Conservation (phyloP, 192 early-diverging fungal genomes). For the Rhizophagus prolifer region DNA sequence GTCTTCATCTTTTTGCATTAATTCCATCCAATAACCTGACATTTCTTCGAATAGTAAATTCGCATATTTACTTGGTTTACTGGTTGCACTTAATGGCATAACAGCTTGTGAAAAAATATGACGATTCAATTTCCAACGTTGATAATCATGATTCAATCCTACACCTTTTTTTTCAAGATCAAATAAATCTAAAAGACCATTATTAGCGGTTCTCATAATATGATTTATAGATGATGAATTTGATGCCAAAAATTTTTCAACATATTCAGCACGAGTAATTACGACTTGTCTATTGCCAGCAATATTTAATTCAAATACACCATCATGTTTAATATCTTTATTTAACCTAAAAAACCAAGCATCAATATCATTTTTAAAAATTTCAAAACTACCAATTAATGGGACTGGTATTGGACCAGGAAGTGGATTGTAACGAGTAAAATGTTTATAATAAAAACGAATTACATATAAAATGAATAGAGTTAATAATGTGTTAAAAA, state of each 20-base stretch:
- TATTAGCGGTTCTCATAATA: slow-evolving; percentile 15
- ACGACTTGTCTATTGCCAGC: slow-evolving; percentile 11
- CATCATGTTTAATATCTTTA: slow-evolving; percentile 3
- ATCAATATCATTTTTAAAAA: slow-evolving; percentile 11
- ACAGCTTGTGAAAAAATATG: slow-evolving; percentile 2
- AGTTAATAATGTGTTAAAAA: neutral
- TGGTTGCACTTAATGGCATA: slow-evolving; percentile 7
- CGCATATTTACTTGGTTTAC: neutral
- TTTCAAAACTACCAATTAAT: slow-evolving; percentile 12
- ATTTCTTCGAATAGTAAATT: slow-evolving; percentile 25
- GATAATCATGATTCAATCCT: neutral
- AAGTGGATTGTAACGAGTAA: slow-evolving; percentile 11
- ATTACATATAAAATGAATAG: neutral
- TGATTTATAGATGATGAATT: neutral
- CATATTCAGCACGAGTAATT: slow-evolving; percentile 3
- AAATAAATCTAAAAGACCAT: slow-evolving; percentile 18
- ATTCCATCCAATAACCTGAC: slow-evolving; percentile 21
- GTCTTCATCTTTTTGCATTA: slow-evolving; percentile 3
- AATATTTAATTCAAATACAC: slow-evolving; percentile 21
- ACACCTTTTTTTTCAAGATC: neutral
- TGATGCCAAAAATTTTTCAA: slow-evolving; percentile 11
- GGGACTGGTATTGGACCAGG: slow-evolving; percentile 24
- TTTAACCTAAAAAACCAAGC: slow-evolving; percentile 8
- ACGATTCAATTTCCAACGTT: slow-evolving; percentile 16
- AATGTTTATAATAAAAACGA: slow-evolving; percentile 23